Evolutionary conservation across 345 rosid species (phyloP).

Genomic region (Adansonia digitata): DNA sequence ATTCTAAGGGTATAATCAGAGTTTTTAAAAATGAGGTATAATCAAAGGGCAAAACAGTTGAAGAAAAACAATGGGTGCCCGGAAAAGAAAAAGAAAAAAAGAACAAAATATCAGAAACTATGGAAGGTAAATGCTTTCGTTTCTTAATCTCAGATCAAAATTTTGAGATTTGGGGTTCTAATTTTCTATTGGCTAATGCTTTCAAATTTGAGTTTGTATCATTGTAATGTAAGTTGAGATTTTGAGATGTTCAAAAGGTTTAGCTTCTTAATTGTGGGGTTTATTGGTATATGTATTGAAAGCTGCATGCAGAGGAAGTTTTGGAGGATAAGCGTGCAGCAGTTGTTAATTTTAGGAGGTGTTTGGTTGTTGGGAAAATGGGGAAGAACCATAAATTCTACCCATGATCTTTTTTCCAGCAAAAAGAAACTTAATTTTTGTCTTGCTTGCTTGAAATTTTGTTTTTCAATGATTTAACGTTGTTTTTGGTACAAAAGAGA

Average conservation of each 20-base stretch:
- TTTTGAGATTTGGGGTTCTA: not conserved
- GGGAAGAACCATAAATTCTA: not conserved
- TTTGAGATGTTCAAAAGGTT: not conserved
- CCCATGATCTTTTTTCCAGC: not conserved
- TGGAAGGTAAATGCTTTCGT: constrained; percentile 35
- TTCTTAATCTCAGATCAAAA: constrained; percentile 12
- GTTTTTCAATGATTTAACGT: not conserved
- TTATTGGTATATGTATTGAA: not conserved
- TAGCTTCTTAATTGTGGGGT: not conserved
- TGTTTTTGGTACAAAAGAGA: not conserved
- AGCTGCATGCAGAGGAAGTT: not conserved
- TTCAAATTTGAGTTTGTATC: not conserved
- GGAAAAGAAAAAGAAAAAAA: not conserved
- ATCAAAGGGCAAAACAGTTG: constrained; percentile 9
- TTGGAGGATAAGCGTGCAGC: not conserved
- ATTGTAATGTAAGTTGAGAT: constrained; percentile 3
- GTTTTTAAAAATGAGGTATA: constrained; percentile 19
- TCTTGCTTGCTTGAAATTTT: not conserved
- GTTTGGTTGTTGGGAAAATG: constrained; percentile 19
- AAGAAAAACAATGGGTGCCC: not conserved
- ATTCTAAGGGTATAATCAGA: too few species aligned
- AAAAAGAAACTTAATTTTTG: not conserved
- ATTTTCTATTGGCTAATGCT: not conserved
- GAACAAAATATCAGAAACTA: not conserved
- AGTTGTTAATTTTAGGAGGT: not conserved